phyloP scores from a whole-genome alignment of 2,329 filamentous ascomycete species.

The Capronia epimyces region DNA sequence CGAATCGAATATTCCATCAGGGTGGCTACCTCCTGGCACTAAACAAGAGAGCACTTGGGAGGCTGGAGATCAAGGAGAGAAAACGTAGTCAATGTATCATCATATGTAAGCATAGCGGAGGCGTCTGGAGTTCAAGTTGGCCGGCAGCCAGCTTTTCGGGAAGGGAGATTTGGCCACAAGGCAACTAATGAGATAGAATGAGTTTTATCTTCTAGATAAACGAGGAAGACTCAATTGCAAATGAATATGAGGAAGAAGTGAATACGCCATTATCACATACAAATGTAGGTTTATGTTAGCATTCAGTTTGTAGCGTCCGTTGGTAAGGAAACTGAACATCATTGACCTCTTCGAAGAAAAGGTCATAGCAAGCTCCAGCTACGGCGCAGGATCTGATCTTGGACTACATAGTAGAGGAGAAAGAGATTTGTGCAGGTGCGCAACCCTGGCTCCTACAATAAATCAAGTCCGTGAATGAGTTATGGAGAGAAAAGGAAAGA shows the following conservation, averaged over 20 bases:
- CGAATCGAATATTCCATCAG: conserved; percentile 17
- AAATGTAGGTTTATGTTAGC: not conserved
- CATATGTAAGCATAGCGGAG: conserved; percentile 17
- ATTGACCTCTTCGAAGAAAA: conserved; percentile 39
- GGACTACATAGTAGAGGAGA: conserved; percentile 59
- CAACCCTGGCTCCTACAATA: conserved; percentile 58
- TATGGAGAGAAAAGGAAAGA: conserved; percentile 34
- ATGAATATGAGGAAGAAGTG: not conserved
- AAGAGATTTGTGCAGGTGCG: conserved; percentile 40
- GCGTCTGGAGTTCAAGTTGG: conserved; percentile 12
- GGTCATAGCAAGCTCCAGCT: conserved; percentile 60
- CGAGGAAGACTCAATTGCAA: not conserved
- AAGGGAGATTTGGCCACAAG: not conserved
- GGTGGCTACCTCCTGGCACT: conserved; percentile 71
- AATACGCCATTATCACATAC: not conserved
- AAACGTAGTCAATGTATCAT: conserved; percentile 23
- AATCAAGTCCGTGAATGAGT: conserved; percentile 59
- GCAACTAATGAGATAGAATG: conserved; percentile 2
- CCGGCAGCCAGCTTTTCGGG: not conserved
- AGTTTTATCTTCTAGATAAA: not conserved
- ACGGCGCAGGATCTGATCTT: conserved; percentile 53
- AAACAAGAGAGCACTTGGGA: conserved; percentile 83
- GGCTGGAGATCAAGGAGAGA: conserved; percentile 39
- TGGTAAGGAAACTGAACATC: conserved; percentile 61
- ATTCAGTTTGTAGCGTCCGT: conserved; percentile 56